Conservation (phyloP, 2,329 filamentous ascomycete species). For the Fusarium mexicanum region DNA sequence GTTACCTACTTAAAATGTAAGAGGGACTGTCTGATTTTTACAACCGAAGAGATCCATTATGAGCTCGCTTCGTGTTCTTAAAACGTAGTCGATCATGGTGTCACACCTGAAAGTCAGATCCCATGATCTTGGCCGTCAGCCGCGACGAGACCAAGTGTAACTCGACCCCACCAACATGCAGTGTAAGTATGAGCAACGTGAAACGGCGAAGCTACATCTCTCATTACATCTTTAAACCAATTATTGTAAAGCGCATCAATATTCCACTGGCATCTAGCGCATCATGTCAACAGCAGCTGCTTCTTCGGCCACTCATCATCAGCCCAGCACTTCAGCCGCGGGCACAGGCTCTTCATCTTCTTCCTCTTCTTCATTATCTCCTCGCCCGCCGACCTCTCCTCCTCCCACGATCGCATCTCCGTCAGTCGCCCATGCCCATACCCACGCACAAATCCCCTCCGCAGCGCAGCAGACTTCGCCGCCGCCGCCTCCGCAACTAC, state of each 20-base stretch:
- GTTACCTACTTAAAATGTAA: neutral
- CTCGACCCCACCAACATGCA: slow-evolving; percentile 34
- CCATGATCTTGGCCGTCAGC: slow-evolving; percentile 32
- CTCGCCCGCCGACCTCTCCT: slow-evolving; percentile 39
- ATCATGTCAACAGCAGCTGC: slow-evolving; percentile 20
- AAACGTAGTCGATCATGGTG: neutral
- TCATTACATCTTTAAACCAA: neutral
- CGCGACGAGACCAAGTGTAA: slow-evolving; percentile 32
- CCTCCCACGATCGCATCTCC: slow-evolving; percentile 39
- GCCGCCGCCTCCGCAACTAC: slow-evolving; percentile 38
- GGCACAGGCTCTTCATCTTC: slow-evolving; percentile 32
- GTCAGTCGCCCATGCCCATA: slow-evolving; percentile 34
- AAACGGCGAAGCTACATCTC: slow-evolving; percentile 20
- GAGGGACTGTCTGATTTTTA: neutral
- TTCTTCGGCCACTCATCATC: slow-evolving; percentile 14
- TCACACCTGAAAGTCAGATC: slow-evolving; percentile 7
- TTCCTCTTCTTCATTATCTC: slow-evolving; percentile 32
- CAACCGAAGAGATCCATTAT: neutral
- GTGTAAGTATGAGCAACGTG: slow-evolving; percentile 26
- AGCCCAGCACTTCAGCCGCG: slow-evolving; percentile 10
- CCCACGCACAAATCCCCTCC: slow-evolving; percentile 26
- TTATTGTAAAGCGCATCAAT: neutral
- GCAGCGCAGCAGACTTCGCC: slow-evolving; percentile 19
- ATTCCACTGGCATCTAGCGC: neutral
- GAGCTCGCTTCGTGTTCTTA: neutral